A percentile compares a stretch with the other conserved stretches of the same genome.
Evolutionary conservation across 2,329 filamentous ascomycete genomes (phyloP).

Genomic region (Paraphoma chrysanthemicola): DNA sequence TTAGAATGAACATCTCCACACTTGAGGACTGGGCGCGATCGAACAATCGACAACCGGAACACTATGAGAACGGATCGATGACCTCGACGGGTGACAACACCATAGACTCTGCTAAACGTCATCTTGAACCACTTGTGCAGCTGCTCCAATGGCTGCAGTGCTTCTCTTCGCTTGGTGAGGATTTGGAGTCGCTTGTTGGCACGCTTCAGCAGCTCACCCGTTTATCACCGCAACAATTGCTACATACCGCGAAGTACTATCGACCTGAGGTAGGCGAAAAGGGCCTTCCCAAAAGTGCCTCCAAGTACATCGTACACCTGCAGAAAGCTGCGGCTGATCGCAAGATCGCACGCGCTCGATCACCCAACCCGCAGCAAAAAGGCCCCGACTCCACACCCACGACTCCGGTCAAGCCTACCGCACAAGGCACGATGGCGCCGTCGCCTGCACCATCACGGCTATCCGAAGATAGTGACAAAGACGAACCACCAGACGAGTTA

Average conservation of each 20-base stretch:
- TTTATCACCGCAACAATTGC: slow-evolving; percentile 84
- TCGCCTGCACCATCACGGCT: slow-evolving; percentile 41
- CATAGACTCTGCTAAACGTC: slow-evolving; percentile 80
- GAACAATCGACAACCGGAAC: slow-evolving; percentile 93
- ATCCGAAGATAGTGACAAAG: slow-evolving; percentile 64
- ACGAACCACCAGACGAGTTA: slow-evolving; percentile 75
- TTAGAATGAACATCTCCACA: slow-evolving; percentile 96
- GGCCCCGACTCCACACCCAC: slow-evolving; percentile 33
- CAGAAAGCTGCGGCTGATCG: slow-evolving; percentile 72
- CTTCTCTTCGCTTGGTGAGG: slow-evolving; percentile 92
- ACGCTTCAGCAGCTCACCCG: slow-evolving; percentile 89
- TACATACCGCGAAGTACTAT: slow-evolving; percentile 93
- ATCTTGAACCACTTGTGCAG: slow-evolving; percentile 90
- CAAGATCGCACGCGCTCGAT: slow-evolving; percentile 44
- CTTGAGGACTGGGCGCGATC: slow-evolving; percentile 94
- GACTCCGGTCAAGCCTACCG: slow-evolving; percentile 38
- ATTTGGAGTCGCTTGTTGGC: slow-evolving; percentile 84
- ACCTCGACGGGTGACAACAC: slow-evolving; percentile 85
- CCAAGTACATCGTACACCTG: slow-evolving; percentile 82
- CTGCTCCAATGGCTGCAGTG: slow-evolving; percentile 97
- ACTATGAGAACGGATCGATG: slow-evolving; percentile 92
- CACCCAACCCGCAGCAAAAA: slow-evolving; percentile 48
- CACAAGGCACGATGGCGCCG: slow-evolving; percentile 29
- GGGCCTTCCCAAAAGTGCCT: slow-evolving; percentile 82
- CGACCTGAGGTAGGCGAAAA: slow-evolving; percentile 95